These are phyloP conservation scores for Plasmodium inui DNA, from an alignment of 169 alveolate species.

Conservation along the genomic window DNA sequence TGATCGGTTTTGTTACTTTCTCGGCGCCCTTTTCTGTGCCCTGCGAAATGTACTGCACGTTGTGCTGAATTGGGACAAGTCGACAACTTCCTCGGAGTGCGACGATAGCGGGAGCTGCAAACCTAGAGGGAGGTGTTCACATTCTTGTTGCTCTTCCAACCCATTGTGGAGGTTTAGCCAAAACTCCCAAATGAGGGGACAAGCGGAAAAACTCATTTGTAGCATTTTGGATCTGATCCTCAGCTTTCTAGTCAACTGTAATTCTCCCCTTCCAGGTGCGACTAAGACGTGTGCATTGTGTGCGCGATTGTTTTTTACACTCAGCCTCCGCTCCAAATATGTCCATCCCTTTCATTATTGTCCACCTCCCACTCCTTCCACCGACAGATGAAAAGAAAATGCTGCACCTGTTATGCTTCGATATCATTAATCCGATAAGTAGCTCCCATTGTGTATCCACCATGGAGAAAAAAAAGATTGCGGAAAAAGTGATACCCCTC, in stretches of 20 bases:
- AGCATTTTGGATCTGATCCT: constrained; percentile 5
- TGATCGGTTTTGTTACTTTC: constrained; percentile 21
- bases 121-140: neutral
- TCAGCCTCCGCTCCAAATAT: neutral
- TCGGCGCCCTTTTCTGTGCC: constrained; percentile 38
- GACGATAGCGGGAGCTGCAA: neutral
- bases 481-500: constrained; percentile 1
- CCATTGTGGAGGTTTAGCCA: neutral
- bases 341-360: neutral
- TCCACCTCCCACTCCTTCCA: neutral
- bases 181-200: neutral
- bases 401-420: constrained; percentile 38
- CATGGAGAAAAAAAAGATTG: neutral
- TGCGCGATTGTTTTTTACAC: neutral
- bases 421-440: neutral
- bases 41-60: constrained; percentile 18
- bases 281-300: neutral
- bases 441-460: neutral
- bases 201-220: neutral
- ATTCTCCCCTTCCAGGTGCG: constrained; percentile 10
- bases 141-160: neutral
- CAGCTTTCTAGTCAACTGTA: neutral
- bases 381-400: constrained; percentile 29
- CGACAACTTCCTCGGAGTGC: neutral
- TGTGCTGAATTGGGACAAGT: neutral